phyloP scores from a whole-genome alignment of 768 basidiomycete species.

The Xerocomellus dryophilus region DNA sequence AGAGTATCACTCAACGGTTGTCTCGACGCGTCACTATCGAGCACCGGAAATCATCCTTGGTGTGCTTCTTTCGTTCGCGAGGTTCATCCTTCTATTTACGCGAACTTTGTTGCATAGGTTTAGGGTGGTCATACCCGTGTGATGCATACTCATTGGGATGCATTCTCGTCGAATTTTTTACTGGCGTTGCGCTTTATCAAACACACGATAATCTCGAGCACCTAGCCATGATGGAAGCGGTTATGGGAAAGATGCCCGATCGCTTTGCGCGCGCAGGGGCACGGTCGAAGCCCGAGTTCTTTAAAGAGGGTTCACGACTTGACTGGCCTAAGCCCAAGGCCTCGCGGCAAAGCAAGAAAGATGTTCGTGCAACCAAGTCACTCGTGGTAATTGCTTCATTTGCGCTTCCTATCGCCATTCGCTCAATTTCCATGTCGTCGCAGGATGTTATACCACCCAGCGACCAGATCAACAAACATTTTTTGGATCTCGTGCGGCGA shows the following conservation, averaged over 20 bases:
- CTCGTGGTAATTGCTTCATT: conserved; percentile 57
- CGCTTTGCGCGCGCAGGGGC: conserved; percentile 74
- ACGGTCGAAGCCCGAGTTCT: conserved; percentile 87
- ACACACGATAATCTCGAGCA: conserved; percentile 99
- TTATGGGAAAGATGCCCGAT: conserved; percentile 97
- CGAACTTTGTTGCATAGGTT: conserved; percentile 48
- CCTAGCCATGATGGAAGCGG: conserved; percentile 99
- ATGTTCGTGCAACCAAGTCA: conserved; percentile 80
- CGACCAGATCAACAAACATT: conserved; percentile 72
- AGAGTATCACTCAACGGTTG: conserved; percentile 98
- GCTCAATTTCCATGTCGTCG: conserved; percentile 7
- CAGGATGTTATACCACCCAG: conserved; percentile 83
- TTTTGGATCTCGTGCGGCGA: conserved; percentile 83
- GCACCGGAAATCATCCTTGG: conserved; percentile 99
- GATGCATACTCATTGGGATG: conserved; percentile 98
- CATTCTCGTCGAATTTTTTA: conserved; percentile 98
- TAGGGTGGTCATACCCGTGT: conserved; percentile 98
- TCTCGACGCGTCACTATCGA: conserved; percentile 96
- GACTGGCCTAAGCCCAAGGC: conserved; percentile 93
- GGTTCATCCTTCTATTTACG: conserved; percentile 17
- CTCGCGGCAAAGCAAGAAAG: conserved; percentile 88
- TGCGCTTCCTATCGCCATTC: neutral
- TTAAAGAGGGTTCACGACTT: conserved; percentile 79
- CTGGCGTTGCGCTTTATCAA: conserved; percentile 97
- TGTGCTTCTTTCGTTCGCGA: conserved; percentile 37